These are phyloP conservation scores for Carex sylvatica DNA, from an alignment of 202 grass and related monocot genomes.

Conservation along the genomic window DNA sequence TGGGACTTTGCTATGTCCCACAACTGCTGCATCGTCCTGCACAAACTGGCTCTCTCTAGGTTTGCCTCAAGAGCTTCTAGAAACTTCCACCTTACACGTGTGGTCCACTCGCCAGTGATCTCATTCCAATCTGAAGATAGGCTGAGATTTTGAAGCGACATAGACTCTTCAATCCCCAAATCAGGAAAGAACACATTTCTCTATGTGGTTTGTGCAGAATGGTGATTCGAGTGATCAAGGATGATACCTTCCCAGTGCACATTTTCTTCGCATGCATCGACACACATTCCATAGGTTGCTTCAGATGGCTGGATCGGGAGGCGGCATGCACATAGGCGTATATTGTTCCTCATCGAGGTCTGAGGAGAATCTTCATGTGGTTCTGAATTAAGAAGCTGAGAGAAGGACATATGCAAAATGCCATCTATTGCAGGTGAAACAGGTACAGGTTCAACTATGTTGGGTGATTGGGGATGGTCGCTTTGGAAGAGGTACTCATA, in stretches of 20 bases:
- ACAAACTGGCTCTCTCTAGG: conserved; percentile 38
- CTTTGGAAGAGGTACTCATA: conserved; percentile 22
- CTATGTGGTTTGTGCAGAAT: conserved; percentile 33
- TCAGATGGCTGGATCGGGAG: conserved; percentile 29
- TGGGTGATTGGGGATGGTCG: background rate
- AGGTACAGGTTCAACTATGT: conserved; percentile 4
- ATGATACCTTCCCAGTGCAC: conserved; percentile 80
- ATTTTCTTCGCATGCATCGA: conserved; percentile 49
- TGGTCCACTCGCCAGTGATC: conserved; percentile 51
- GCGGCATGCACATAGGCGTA: conserved; percentile 51
- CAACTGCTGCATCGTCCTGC: conserved; percentile 54
- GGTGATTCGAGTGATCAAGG: conserved; percentile 32
- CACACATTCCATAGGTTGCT: conserved; percentile 54
- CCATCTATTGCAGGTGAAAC: conserved; percentile 36
- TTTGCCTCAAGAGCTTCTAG: conserved; percentile 45
- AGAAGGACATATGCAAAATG: background rate
- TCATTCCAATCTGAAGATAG: conserved; percentile 63
- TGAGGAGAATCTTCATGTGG: background rate
- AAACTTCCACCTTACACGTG: conserved; percentile 63
- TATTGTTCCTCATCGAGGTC: conserved; percentile 6
- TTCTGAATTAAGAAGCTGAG: background rate
- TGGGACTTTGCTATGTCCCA: conserved; percentile 56
- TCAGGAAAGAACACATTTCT: conserved; percentile 68
- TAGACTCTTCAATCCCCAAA: conserved; percentile 50
- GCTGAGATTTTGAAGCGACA: conserved; percentile 43